Conservation (phyloP, 768 basidiomycete species). For the Calocybe indica region DNA sequence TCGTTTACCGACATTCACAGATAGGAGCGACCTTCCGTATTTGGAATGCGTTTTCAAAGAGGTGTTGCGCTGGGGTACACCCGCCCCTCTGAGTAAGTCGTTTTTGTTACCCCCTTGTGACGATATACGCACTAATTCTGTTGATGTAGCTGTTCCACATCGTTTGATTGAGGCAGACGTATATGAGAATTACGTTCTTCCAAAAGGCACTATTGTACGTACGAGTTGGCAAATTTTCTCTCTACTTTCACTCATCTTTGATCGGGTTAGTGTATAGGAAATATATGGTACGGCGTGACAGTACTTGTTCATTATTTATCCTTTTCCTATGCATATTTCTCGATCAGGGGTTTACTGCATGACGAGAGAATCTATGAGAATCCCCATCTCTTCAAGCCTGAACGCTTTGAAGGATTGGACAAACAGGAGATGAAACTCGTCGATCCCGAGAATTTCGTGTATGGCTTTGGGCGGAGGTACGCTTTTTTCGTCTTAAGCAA, state of each 20-base stretch:
- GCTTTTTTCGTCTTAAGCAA: constrained; percentile 10
- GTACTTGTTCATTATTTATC: no score
- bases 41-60: constrained; percentile 17
- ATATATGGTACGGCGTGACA: no score
- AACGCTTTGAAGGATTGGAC: neutral
- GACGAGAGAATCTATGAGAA: neutral
- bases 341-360: neutral
- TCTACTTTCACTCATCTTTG: no score
- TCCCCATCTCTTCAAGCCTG: neutral
- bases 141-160: constrained; percentile 30
- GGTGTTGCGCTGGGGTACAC: constrained; percentile 7
- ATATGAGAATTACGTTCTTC: constrained; percentile 42
- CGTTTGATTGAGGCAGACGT: constrained; percentile 45
- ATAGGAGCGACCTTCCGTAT: neutral
- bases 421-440: neutral
- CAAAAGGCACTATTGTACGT: constrained; percentile 33
- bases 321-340: no score
- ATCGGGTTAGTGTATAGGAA: no score
- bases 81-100: neutral
- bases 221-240: no score
- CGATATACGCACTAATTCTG: no score
- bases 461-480: constrained; percentile 3
- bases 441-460: neutral
- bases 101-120: no score
- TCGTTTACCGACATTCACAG: neutral